Conservation (phyloP, 495 filamentous ascomycete species). For the Neurospora africana region DNA sequence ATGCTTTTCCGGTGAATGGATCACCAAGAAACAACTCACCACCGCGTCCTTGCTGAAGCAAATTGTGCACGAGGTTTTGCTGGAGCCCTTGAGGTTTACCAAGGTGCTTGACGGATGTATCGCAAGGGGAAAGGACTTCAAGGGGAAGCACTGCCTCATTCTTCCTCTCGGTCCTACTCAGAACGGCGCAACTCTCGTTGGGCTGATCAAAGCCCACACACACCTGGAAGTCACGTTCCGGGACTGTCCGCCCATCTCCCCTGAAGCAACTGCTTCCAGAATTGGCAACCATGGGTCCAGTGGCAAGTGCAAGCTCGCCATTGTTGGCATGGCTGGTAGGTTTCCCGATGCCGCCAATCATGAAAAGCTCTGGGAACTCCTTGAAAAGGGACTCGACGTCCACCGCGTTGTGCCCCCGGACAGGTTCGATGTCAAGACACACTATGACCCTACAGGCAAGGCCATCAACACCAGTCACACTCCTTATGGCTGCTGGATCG, state of each 20-base stretch:
- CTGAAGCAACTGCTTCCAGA: conserved; percentile 18
- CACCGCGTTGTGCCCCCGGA: conserved; percentile 54
- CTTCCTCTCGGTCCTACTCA: conserved; percentile 44
- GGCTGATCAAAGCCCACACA: conserved; percentile 28
- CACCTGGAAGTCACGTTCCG: conserved; percentile 31
- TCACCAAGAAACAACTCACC: conserved; percentile 28
- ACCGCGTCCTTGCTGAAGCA: conserved; percentile 39
- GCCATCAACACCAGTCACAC: conserved; percentile 71
- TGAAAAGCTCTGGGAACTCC: conserved; percentile 61
- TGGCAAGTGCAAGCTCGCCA: conserved; percentile 46
- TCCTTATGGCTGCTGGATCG: conserved; percentile 81
- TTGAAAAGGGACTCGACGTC: conserved; percentile 55
- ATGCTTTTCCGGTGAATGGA: conserved; percentile 38
- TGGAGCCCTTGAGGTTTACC: conserved; percentile 46
- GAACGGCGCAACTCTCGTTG: conserved; percentile 32
- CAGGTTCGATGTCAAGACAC: conserved; percentile 68
- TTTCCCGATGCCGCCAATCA: conserved; percentile 59
- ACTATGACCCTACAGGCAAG: conserved; percentile 67
- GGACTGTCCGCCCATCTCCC: conserved; percentile 20
- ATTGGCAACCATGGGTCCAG: conserved; percentile 35
- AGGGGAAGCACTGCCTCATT: conserved; percentile 37
- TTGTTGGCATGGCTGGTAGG: conserved; percentile 67
- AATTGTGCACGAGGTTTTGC: conserved; percentile 49
- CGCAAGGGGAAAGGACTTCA: conserved; percentile 25
- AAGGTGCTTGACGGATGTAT: conserved; percentile 47